A percentile compares a stretch with the other conserved stretches of the same genome.
phyloP scores from a whole-genome alignment of 495 filamentous ascomycete genomes.

The Podospora pseudoanserina region DNA sequence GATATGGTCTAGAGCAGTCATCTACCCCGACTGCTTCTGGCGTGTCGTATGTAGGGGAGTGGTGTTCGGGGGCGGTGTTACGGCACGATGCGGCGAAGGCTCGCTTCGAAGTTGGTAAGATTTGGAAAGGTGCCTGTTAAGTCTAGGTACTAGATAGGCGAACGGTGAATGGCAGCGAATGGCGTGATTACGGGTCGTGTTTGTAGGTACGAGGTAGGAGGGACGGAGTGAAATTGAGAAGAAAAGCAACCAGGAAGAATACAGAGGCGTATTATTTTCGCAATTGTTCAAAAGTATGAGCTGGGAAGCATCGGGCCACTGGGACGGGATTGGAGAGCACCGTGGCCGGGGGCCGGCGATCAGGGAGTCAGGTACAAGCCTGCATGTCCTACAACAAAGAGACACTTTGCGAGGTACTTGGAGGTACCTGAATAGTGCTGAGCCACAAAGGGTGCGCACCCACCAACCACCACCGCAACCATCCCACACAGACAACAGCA shows the following conservation, averaged over 20 bases:
- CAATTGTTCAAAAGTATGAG: background rate
- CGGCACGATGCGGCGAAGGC: constrained; percentile 7
- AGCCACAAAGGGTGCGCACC: constrained; percentile 1
- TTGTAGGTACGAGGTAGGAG: background rate
- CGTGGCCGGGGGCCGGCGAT: background rate
- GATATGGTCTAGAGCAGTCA: constrained; percentile 15
- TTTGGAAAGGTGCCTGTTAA: background rate
- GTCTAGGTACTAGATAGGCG: background rate
- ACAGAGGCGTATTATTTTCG: background rate
- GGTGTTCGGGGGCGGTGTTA: constrained; percentile 12
- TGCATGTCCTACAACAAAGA: background rate
- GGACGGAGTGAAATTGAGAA: background rate
- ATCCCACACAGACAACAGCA: constrained; percentile 8
- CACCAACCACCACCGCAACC: background rate
- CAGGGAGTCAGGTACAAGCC: background rate
- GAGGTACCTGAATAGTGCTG: constrained; percentile 5
- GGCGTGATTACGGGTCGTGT: background rate
- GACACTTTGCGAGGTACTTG: background rate
- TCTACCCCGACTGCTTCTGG: constrained; percentile 1
- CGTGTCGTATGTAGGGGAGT: constrained; percentile 14
- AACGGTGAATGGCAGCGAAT: background rate
- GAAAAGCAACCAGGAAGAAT: background rate
- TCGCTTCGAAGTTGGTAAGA: background rate
- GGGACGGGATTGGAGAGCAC: constrained; percentile 2
- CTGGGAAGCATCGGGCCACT: background rate